Conservation (phyloP, 2,329 filamentous ascomycete genomes). For the Pyricularia pennisetigena region DNA sequence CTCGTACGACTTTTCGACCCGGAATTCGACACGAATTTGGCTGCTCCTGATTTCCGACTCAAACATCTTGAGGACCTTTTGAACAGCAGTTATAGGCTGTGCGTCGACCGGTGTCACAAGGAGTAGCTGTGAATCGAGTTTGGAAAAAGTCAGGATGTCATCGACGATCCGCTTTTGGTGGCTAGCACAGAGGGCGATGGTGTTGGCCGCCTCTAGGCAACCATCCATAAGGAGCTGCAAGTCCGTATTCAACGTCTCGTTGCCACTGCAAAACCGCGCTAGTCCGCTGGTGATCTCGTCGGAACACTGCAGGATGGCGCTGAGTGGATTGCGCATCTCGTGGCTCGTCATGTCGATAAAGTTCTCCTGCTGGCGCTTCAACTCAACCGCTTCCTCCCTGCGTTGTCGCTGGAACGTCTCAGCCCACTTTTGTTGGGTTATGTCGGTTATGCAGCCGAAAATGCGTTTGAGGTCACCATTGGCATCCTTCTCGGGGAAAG, state of each 20-base stretch:
- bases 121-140: conserved; percentile 66
- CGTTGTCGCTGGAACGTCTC: conserved; percentile 35
- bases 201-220: conserved; percentile 65
- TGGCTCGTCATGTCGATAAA: conserved; percentile 63
- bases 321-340: conserved; percentile 65
- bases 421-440: conserved; percentile 39
- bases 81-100: conserved; percentile 56
- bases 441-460: conserved; percentile 38
- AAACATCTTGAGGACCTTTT: conserved; percentile 66
- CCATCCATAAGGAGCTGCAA: conserved; percentile 34
- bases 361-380: conserved; percentile 63
- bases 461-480: conserved; percentile 37
- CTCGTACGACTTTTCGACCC: conserved; percentile 53
- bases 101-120: conserved; percentile 62
- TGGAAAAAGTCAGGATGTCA: conserved; percentile 63
- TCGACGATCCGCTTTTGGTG: conserved; percentile 73
- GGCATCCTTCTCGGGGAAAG: conserved; percentile 37
- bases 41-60: conserved; percentile 62
- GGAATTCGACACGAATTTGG: conserved; percentile 56
- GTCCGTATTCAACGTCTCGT: background rate
- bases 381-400: conserved; percentile 47
- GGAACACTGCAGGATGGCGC: conserved; percentile 64
- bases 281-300: conserved; percentile 54
- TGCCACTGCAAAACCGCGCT: conserved; percentile 15
- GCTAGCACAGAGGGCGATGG: conserved; percentile 66